Percentiles rank a stretch among this genome's conserved stretches.
phyloP scores from a whole-genome alignment of 495 filamentous ascomycete genomes.

The Amniculicola lignicola region DNA sequence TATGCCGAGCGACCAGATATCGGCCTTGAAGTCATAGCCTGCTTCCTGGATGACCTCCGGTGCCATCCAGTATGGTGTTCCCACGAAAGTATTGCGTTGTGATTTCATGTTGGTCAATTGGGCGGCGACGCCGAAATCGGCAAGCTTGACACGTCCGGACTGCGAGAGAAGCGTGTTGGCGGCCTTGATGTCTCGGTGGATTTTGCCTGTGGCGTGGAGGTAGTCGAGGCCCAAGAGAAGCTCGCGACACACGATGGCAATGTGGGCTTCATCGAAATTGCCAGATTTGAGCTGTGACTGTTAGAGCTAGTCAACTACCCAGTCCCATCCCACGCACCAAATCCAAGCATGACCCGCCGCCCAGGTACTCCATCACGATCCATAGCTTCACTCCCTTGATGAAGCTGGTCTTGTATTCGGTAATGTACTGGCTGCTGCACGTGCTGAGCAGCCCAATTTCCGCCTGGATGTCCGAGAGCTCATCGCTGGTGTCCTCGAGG shows the following conservation, averaged over 20 bases:
- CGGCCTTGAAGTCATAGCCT: slow-evolving; percentile 95
- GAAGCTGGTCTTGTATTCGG: slow-evolving; percentile 94
- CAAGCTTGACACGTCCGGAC: slow-evolving; percentile 83
- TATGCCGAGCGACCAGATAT: slow-evolving; percentile 97
- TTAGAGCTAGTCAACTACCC: slow-evolving; percentile 7
- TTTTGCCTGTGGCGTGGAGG: slow-evolving; percentile 89
- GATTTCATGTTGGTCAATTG: slow-evolving; percentile 98
- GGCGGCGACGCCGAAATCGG: slow-evolving; percentile 96
- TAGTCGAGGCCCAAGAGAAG: slow-evolving; percentile 89
- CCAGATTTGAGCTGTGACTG: slow-evolving; percentile 81
- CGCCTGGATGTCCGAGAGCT: slow-evolving; percentile 95
- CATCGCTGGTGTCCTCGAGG: slow-evolving; percentile 95
- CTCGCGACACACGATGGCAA: slow-evolving; percentile 92
- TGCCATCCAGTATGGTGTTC: slow-evolving; percentile 99
- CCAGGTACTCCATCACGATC: slow-evolving; percentile 99
- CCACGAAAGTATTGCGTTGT: slow-evolving; percentile 97
- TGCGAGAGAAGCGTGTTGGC: slow-evolving; percentile 87
- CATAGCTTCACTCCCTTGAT: slow-evolving; percentile 91
- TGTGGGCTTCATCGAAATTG: slow-evolving; percentile 81
- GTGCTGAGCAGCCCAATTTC: slow-evolving; percentile 95
- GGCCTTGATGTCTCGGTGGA: slow-evolving; percentile 96
- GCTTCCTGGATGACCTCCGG: slow-evolving; percentile 97
- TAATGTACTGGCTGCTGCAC: slow-evolving; percentile 88
- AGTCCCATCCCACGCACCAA: slow-evolving; percentile 50
- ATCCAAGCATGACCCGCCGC: slow-evolving; percentile 90